These are phyloP conservation scores for Rhizopogon roseolus DNA, from an alignment of 768 basidiomycete species.

Conservation along the genomic window DNA sequence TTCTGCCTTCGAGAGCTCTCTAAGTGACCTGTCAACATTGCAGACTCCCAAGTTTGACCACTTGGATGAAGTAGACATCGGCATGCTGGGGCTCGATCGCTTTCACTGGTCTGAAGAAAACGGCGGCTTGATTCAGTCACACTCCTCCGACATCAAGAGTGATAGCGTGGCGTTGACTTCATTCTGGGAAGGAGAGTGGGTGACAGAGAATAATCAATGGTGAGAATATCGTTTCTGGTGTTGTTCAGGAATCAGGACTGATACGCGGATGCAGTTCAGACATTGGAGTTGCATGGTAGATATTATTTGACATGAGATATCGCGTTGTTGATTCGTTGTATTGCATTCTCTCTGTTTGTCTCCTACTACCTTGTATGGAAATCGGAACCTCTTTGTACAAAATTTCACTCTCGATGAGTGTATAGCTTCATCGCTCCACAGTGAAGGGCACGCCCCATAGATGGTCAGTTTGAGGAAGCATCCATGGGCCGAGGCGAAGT, in stretches of 20 bases:
- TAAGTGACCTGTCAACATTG: conserved; percentile 9
- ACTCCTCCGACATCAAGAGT: conserved; percentile 11
- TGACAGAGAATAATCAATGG: conserved; percentile 3
- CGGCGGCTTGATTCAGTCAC: conserved; percentile 7
- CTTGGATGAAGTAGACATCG: conserved; percentile 11
- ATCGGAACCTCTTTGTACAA: neutral
- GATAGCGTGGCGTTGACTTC: conserved; percentile 19
- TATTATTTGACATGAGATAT: neutral
- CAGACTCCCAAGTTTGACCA: conserved; percentile 11
- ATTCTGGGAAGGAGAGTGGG: conserved; percentile 8
- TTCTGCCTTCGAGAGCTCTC: neutral
- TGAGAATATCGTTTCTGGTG: neutral
- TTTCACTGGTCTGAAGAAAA: conserved; percentile 15
- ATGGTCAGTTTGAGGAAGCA: too few relatives aligned
- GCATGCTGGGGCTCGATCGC: conserved; percentile 21
- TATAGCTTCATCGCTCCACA: too few relatives aligned
- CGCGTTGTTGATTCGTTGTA: neutral
- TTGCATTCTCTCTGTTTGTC: neutral
- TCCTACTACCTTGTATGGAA: neutral
- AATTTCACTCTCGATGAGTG: too few relatives aligned
- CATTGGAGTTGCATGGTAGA: neutral
- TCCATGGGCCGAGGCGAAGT: too few relatives aligned
- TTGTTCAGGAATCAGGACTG: neutral
- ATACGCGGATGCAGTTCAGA: neutral
- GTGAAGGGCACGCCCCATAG: too few relatives aligned